A percentile compares a stretch with the other conserved stretches of the same genome.
These are phyloP conservation scores for Stemphylium vesicarium DNA, from an alignment of 2,329 filamentous ascomycete species.

Conservation along the genomic window DNA sequence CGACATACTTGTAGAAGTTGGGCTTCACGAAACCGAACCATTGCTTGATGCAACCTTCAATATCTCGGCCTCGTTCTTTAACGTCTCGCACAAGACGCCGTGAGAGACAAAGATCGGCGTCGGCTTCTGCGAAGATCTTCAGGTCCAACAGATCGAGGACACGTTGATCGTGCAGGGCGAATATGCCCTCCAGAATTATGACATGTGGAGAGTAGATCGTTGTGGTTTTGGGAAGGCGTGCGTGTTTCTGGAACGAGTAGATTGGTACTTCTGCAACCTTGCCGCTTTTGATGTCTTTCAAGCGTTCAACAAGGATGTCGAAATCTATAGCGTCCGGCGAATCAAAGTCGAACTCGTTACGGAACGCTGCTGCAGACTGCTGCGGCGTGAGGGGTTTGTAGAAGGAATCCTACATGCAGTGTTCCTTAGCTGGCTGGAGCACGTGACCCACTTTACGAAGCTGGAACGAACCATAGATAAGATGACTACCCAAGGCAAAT, in stretches of 20 bases:
- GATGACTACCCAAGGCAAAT: slow-evolving; percentile 97
- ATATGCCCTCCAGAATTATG: slow-evolving; percentile 92
- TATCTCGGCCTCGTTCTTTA: slow-evolving; percentile 83
- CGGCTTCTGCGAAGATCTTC: slow-evolving; percentile 96
- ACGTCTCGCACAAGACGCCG: slow-evolving; percentile 76
- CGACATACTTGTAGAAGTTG: slow-evolving; percentile 92
- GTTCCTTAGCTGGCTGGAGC: slow-evolving; percentile 21
- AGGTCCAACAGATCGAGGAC: slow-evolving; percentile 89
- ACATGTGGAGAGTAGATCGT: slow-evolving; percentile 97
- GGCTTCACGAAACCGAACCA: slow-evolving; percentile 98
- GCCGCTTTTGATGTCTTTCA: slow-evolving; percentile 86
- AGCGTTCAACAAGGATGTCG: slow-evolving; percentile 78
- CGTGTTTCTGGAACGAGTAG: slow-evolving; percentile 94
- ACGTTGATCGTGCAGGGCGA: slow-evolving; percentile 87
- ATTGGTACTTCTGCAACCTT: slow-evolving; percentile 89
- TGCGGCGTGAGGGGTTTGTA: slow-evolving; percentile 88
- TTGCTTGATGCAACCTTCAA: slow-evolving; percentile 96
- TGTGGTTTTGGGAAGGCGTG: slow-evolving; percentile 77
- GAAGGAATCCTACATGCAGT: slow-evolving; percentile 78
- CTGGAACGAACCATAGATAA: slow-evolving; percentile 78
- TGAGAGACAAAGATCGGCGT: slow-evolving; percentile 90
- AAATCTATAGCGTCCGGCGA: slow-evolving; percentile 95
- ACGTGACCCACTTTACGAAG: slow-evolving; percentile 29
- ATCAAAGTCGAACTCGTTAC: slow-evolving; percentile 95
- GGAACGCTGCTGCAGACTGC: slow-evolving; percentile 79